Evolutionary conservation across 2,329 filamentous ascomycete species (phyloP).

Genomic region (Diatrype stigma): DNA sequence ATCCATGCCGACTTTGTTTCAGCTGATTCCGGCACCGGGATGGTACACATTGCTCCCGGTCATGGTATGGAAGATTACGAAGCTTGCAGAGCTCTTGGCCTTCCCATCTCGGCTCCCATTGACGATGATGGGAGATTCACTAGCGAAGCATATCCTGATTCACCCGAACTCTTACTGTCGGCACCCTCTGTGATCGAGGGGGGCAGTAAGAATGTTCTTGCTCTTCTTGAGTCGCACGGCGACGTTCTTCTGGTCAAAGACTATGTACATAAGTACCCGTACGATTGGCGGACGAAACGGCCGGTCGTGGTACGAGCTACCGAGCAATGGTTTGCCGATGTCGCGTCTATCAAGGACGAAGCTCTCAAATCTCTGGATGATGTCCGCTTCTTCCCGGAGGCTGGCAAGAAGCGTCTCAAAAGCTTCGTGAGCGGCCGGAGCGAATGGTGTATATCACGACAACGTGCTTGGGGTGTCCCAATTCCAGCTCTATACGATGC

Average conservation of each 20-base stretch:
- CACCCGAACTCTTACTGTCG: conserved; percentile 58
- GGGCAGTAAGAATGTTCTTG: conserved; percentile 66
- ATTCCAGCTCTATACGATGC: conserved; percentile 85
- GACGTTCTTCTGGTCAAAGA: conserved; percentile 66
- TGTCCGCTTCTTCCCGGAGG: conserved; percentile 75
- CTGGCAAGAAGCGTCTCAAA: conserved; percentile 69
- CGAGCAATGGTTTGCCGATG: conserved; percentile 96
- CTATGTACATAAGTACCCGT: conserved; percentile 90
- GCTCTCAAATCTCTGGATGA: conserved; percentile 66
- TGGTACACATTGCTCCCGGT: conserved; percentile 93
- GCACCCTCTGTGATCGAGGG: conserved; percentile 69
- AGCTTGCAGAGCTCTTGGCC: conserved; percentile 65
- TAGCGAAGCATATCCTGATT: conserved; percentile 67
- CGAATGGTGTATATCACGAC: conserved; percentile 97
- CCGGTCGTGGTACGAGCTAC: conserved; percentile 90
- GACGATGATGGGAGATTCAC: conserved; percentile 81
- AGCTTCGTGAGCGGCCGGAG: conserved; percentile 84
- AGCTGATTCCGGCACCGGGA: conserved; percentile 81
- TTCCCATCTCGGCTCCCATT: conserved; percentile 76
- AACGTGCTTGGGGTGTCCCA: conserved; percentile 93
- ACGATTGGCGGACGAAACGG: conserved; percentile 94
- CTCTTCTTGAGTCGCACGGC: conserved; percentile 52
- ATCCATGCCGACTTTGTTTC: conserved; percentile 88
- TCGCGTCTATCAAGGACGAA: conserved; percentile 72
- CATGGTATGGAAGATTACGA: conserved; percentile 97